phyloP scores from a whole-genome alignment of 257 asterid genomes.

The Oldenlandia corymbosa region DNA sequence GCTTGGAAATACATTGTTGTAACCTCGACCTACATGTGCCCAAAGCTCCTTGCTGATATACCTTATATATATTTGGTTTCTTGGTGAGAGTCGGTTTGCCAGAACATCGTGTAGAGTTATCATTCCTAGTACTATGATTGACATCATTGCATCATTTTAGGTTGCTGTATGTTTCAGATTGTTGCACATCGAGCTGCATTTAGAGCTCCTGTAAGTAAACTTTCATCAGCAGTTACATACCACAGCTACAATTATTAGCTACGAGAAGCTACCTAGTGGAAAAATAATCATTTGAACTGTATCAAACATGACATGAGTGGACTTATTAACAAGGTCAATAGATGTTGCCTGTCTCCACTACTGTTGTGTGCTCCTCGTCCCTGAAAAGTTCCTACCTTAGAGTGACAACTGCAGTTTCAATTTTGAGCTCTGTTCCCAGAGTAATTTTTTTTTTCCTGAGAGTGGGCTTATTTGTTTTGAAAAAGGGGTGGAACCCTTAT shows the following conservation, averaged over 20 bases:
- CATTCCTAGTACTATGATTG: constrained; percentile 2
- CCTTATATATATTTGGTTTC: constrained; percentile 92
- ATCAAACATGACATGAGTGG: constrained; percentile 77
- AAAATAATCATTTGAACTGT: constrained; percentile 17
- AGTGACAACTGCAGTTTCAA: not conserved
- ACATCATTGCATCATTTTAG: constrained; percentile 29
- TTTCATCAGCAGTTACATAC: not conserved
- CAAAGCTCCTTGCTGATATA: constrained; percentile 78
- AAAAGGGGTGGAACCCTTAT: not conserved
- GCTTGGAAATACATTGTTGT: constrained; percentile 58
- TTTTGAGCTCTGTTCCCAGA: not conserved
- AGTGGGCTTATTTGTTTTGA: not conserved
- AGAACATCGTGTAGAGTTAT: constrained; percentile 1
- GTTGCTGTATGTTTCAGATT: constrained; percentile 96
- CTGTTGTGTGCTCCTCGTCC: constrained; percentile 75
- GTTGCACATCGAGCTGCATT: constrained; percentile 89
- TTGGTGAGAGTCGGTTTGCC: constrained; percentile 43
- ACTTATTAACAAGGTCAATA: constrained; percentile 85
- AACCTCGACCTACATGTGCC: constrained; percentile 90
- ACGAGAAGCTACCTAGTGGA: not conserved
- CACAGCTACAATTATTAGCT: not conserved
- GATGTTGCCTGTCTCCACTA: constrained; percentile 77
- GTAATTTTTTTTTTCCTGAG: not conserved
- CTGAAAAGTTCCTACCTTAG: constrained; percentile 38
- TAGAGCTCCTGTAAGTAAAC: constrained; percentile 70